phyloP scores from a whole-genome alignment of 1,139 yeast genomes.

The Pichia sp. region DNA sequence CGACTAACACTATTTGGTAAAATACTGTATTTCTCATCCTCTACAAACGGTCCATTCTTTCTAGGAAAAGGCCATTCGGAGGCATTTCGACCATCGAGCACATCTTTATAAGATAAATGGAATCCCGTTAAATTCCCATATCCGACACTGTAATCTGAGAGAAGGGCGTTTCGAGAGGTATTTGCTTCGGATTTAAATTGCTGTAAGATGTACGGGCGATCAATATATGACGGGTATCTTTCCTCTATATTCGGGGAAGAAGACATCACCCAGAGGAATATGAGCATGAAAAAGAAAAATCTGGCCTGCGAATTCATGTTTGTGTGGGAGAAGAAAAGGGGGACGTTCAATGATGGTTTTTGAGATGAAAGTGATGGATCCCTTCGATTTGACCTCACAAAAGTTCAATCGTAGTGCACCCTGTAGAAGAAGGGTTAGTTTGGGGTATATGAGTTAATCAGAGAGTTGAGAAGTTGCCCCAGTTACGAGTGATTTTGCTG shows the following conservation, averaged over 20 bases:
- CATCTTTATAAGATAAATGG: constrained; percentile 57
- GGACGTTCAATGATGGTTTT: constrained; percentile 9
- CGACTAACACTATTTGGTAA: constrained; percentile 56
- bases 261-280: constrained; percentile 35
- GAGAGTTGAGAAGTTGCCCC: not conserved
- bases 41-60: constrained; percentile 47
- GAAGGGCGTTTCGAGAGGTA: constrained; percentile 34
- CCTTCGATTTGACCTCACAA: not conserved
- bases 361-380: not conserved
- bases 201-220: constrained; percentile 26
- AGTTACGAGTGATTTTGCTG: not conserved
- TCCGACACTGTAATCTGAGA: constrained; percentile 46
- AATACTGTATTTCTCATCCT: constrained; percentile 50
- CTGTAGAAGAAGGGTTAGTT: too few species aligned
- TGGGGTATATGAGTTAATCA: too few species aligned
- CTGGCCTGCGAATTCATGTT: constrained; percentile 16
- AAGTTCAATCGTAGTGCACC: too few species aligned
- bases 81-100: constrained; percentile 38
- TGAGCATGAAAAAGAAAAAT: constrained; percentile 31
- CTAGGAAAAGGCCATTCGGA: constrained; percentile 58
- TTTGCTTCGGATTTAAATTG: constrained; percentile 34
- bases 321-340: not conserved
- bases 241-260: constrained; percentile 35
- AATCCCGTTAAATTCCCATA: constrained; percentile 76
- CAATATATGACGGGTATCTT: constrained; percentile 31